phyloP scores from a whole-genome alignment of 108 stramenopile species.

The Craspedostauros australis region DNA sequence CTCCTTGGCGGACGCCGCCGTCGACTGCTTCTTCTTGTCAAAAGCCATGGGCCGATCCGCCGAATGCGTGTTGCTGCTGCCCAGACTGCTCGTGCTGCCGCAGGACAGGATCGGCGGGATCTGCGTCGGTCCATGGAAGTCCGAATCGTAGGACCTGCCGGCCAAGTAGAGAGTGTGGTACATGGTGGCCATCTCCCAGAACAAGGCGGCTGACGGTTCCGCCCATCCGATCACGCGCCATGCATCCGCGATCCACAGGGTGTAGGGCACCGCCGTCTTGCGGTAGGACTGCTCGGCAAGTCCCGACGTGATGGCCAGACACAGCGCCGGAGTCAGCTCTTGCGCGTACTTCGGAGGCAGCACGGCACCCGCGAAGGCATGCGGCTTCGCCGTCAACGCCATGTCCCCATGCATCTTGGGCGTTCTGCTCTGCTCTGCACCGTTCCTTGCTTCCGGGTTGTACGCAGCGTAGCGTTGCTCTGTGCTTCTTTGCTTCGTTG shows the following conservation, averaged over 20 bases:
- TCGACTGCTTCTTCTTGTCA: conserved; percentile 36
- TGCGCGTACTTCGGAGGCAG: conserved; percentile 75
- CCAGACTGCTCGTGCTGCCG: conserved; percentile 71
- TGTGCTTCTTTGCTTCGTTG: too few relatives aligned
- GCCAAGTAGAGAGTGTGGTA: conserved; percentile 82
- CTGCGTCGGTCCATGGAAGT: conserved; percentile 20
- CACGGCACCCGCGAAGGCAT: conserved; percentile 76
- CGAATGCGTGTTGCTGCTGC: conserved; percentile 51
- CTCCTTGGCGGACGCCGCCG: conserved; percentile 69
- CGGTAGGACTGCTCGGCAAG: conserved; percentile 50
- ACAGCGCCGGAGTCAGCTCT: conserved; percentile 49
- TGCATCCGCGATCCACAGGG: conserved; percentile 83
- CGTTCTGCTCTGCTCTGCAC: too few relatives aligned
- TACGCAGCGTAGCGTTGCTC: too few relatives aligned
- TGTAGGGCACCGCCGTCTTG: conserved; percentile 64
- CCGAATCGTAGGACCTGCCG: conserved; percentile 37
- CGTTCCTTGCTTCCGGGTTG: too few relatives aligned
- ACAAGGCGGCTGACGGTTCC: conserved; percentile 83
- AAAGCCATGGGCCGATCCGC: conserved; percentile 18
- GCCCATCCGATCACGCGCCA: conserved; percentile 87
- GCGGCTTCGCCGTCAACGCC: conserved; percentile 68
- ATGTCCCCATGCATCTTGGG: conserved; percentile 11
- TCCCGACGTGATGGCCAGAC: conserved; percentile 52
- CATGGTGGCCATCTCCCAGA: conserved; percentile 97
- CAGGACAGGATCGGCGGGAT: conserved; percentile 84